Conservation (phyloP, 148 eudicot species). For the Cornus suecica region DNA sequence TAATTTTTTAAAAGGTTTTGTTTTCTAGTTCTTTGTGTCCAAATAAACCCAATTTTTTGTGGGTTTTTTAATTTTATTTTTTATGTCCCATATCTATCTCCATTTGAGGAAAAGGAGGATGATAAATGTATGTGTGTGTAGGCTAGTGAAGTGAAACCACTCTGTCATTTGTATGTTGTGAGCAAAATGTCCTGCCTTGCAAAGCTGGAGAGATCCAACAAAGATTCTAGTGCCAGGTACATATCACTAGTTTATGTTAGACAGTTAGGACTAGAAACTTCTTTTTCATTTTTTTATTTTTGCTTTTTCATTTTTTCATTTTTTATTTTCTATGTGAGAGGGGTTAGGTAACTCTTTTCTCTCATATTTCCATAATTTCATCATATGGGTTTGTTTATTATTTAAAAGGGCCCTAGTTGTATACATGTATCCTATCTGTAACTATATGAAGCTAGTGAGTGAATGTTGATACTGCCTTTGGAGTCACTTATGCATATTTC, state of each 20-base stretch:
- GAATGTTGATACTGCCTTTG: slow-evolving; percentile 11
- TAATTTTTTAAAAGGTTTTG: no score
- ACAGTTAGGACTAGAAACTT: slow-evolving; percentile 19
- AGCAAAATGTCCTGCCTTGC: slow-evolving; percentile 16
- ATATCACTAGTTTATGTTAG: slow-evolving; percentile 22
- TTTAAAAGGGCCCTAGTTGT: slow-evolving; percentile 23
- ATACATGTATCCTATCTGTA: slow-evolving; percentile 27
- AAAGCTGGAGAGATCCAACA: slow-evolving; percentile 31
- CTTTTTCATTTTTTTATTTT: background rate
- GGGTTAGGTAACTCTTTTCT: slow-evolving; percentile 25
- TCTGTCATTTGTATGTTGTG: slow-evolving; percentile 24
- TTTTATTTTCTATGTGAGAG: background rate
- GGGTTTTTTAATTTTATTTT: no score
- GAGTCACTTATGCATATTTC: background rate
- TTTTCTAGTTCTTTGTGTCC: background rate
- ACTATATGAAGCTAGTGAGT: slow-evolving; percentile 28
- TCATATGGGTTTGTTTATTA: slow-evolving; percentile 27
- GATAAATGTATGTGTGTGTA: slow-evolving; percentile 32
- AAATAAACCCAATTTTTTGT: slow-evolving; percentile 26
- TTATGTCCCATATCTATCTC: slow-evolving; percentile 14
- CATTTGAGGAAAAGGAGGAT: slow-evolving; percentile 36
- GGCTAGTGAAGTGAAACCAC: slow-evolving; percentile 30
- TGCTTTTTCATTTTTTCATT: background rate
- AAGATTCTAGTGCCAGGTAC: slow-evolving; percentile 26
- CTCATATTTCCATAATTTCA: slow-evolving; percentile 19